phyloP scores from a whole-genome alignment of 108 stramenopile genomes.

The Conticribra guillardii region DNA sequence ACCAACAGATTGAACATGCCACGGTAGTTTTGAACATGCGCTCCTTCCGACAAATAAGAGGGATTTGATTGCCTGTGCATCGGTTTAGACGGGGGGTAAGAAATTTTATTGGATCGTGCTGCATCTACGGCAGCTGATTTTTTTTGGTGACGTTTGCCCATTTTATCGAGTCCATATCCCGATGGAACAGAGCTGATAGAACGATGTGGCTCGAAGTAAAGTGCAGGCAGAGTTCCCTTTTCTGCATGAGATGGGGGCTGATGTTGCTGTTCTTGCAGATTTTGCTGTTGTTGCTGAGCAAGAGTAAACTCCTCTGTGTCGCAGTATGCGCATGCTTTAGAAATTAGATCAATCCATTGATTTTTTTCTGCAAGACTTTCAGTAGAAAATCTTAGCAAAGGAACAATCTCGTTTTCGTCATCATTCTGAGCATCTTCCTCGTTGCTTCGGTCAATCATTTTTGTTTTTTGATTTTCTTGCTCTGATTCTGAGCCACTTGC shows the following conservation, averaged over 20 bases:
- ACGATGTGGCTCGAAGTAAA: constrained; percentile 35
- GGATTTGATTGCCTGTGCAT: constrained; percentile 72
- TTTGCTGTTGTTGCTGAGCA: constrained; percentile 36
- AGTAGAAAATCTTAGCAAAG: constrained; percentile 80
- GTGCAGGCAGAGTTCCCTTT: constrained; percentile 35
- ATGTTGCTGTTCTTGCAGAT: constrained; percentile 42
- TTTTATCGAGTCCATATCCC: constrained; percentile 36
- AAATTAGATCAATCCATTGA: constrained; percentile 76
- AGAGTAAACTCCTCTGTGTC: constrained; percentile 68
- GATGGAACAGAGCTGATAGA: constrained; percentile 44
- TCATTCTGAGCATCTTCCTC: constrained; percentile 41
- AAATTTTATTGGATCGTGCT: constrained; percentile 52
- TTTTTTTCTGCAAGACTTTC: constrained; percentile 66
- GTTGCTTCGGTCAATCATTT: not conserved
- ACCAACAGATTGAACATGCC: constrained; percentile 81
- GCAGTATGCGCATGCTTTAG: constrained; percentile 78
- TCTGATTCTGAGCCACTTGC: too few relatives aligned
- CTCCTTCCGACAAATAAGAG: constrained; percentile 66
- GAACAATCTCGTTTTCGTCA: constrained; percentile 62
- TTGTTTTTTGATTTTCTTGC: too few relatives aligned
- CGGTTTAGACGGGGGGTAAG: constrained; percentile 67
- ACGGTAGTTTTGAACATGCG: constrained; percentile 74
- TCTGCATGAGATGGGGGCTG: constrained; percentile 31
- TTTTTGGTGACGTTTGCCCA: constrained; percentile 50
- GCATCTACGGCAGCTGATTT: constrained; percentile 52